These are phyloP conservation scores for Ogataea henricii DNA, from an alignment of 805 yeast genomes.

Conservation along the genomic window DNA sequence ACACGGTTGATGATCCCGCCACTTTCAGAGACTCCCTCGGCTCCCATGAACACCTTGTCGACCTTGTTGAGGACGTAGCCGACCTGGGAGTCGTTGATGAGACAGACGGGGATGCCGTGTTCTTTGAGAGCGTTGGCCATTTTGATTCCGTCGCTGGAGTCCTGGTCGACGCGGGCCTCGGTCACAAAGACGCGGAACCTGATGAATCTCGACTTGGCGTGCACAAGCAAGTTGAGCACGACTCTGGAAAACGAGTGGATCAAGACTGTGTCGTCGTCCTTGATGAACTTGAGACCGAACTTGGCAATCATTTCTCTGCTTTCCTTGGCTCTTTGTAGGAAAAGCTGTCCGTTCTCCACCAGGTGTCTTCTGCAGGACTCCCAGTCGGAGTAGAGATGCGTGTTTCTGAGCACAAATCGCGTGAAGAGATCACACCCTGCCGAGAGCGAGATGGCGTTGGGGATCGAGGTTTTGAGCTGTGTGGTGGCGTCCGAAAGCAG, in stretches of 20 bases:
- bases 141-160: slow-evolving; percentile 71
- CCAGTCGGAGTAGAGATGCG: slow-evolving; percentile 89
- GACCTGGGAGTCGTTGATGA: slow-evolving; percentile 90
- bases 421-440: slow-evolving; percentile 98
- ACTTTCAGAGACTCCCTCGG: slow-evolving; percentile 98
- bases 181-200: slow-evolving; percentile 91
- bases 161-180: slow-evolving; percentile 85
- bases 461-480: slow-evolving; percentile 72
- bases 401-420: slow-evolving; percentile 88
- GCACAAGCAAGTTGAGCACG: slow-evolving; percentile 70
- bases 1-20: slow-evolving; percentile 97
- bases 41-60: slow-evolving; percentile 94
- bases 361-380: slow-evolving; percentile 86
- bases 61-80: slow-evolving; percentile 90
- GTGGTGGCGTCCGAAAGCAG: slow-evolving; percentile 76
- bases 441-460: slow-evolving; percentile 87
- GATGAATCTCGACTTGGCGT: slow-evolving; percentile 75
- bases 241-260: slow-evolving; percentile 94
- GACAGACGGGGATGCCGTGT: slow-evolving; percentile 80
- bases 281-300: slow-evolving; percentile 83
- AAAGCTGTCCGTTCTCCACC: slow-evolving; percentile 90
- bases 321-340: slow-evolving; percentile 87
- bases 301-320: slow-evolving; percentile 86
- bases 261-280: slow-evolving; percentile 87
- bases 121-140: slow-evolving; percentile 70